Evolutionary conservation across 1,284 basidiomycete species (phyloP).

Genomic region (Austroboletus novae-zelandiae): DNA sequence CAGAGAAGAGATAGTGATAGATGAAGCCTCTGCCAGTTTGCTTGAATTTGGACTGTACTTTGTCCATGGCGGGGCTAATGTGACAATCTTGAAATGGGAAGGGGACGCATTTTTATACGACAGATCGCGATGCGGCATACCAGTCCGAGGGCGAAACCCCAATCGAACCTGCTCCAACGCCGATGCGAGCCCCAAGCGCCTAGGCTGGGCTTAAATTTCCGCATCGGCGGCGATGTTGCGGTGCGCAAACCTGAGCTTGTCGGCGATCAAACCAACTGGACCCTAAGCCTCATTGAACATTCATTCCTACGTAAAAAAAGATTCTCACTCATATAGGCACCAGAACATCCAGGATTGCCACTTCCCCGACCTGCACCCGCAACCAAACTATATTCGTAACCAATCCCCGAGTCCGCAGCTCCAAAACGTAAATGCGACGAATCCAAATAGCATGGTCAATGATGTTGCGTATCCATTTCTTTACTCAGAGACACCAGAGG

Average conservation of each 20-base stretch:
- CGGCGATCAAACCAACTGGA: no score
- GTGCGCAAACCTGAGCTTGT: no score
- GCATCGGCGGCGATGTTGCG: no score
- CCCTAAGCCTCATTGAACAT: no score
- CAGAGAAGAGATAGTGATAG: conserved; percentile 33
- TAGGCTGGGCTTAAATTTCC: no score
- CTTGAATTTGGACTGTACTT: conserved; percentile 24
- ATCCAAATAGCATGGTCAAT: conserved; percentile 1
- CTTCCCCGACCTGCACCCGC: no score
- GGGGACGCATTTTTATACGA: conserved; percentile 13
- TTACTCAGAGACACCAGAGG: conserved; percentile 4
- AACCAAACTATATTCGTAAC: not conserved
- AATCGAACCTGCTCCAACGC: no score
- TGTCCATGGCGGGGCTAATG: conserved; percentile 22
- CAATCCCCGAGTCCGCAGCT: not conserved
- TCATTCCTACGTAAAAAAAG: no score
- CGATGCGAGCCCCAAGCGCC: not conserved
- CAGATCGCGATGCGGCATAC: not conserved
- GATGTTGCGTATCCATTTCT: conserved; percentile 8
- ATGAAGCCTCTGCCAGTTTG: conserved; percentile 22
- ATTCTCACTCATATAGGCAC: no score
- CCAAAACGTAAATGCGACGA: not conserved
- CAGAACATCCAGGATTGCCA: no score
- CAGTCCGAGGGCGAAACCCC: no score
- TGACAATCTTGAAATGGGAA: no score